These are phyloP conservation scores for Cenchrus americanus DNA, from an alignment of 176 grass and related monocot genomes.

Conservation along the genomic window DNA sequence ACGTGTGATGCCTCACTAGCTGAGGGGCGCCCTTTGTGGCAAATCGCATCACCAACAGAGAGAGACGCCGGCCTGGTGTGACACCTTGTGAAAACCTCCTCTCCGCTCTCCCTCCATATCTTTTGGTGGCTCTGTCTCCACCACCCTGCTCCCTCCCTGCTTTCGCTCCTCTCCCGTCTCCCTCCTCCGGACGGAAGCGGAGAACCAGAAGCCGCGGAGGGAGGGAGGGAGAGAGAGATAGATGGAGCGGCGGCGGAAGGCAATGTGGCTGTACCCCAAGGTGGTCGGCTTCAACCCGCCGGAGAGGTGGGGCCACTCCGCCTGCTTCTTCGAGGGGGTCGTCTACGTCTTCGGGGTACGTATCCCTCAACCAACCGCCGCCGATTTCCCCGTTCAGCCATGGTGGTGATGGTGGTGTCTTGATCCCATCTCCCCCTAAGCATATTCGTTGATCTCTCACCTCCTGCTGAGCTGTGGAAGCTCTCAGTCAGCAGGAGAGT, in stretches of 20 bases:
- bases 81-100: slow-evolving; percentile 19
- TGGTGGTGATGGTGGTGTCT: neutral
- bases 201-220: neutral
- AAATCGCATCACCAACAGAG: slow-evolving; percentile 55
- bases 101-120: slow-evolving; percentile 3
- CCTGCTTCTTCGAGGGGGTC: slow-evolving; percentile 81
- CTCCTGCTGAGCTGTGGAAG: neutral
- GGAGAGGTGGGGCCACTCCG: slow-evolving; percentile 97
- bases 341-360: slow-evolving; percentile 94
- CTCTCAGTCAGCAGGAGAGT: neutral
- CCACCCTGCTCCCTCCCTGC: neutral
- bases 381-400: neutral
- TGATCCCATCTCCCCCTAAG: slow-evolving; percentile 2
- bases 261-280: slow-evolving; percentile 98
- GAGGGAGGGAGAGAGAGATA: neutral
- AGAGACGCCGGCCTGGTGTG: slow-evolving; percentile 43
- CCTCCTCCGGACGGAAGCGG: neutral
- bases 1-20: slow-evolving; percentile 61
- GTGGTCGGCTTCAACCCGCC: slow-evolving; percentile 84
- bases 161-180: too few relatives aligned
- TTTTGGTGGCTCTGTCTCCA: neutral
- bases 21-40: slow-evolving; percentile 13
- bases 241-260: slow-evolving; percentile 75
- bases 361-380: neutral
- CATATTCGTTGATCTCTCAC: neutral